These are phyloP conservation scores for Herpetospermum pedunculosum DNA, from an alignment of 306 rosid genomes.

Conservation along the genomic window DNA sequence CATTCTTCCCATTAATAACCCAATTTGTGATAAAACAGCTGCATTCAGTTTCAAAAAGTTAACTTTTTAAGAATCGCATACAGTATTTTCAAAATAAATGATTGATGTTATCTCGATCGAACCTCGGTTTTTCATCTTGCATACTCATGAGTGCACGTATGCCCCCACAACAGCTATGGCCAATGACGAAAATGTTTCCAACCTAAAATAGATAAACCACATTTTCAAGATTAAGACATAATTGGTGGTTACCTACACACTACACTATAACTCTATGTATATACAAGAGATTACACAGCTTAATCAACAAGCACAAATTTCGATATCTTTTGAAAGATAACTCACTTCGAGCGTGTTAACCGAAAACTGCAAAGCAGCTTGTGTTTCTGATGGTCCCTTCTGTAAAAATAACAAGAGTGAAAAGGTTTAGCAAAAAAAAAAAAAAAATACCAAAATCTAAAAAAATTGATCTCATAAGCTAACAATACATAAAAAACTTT, in stretches of 20 bases:
- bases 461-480: not conserved
- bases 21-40: constrained; percentile 66
- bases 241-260: not conserved
- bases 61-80: not conserved
- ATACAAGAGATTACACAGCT: not conserved
- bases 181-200: constrained; percentile 71
- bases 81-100: not conserved
- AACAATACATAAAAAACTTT: not conserved
- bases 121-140: constrained; percentile 77
- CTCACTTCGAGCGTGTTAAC: constrained; percentile 73
- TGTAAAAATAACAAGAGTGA: constrained; percentile 18
- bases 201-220: constrained; percentile 36
- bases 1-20: constrained; percentile 74
- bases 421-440: not conserved
- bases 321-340: not conserved
- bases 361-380: constrained; percentile 87
- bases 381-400: constrained; percentile 86
- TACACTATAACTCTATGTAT: not conserved
- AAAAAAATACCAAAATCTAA: not conserved
- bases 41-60: not conserved
- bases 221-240: not conserved
- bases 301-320: not conserved
- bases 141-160: constrained; percentile 92
- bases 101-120: not conserved
- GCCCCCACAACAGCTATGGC: constrained; percentile 99